Base-by-base conservation (phyloP, 83 land plant species). In the Diphasiastrum complanatum region DNA sequence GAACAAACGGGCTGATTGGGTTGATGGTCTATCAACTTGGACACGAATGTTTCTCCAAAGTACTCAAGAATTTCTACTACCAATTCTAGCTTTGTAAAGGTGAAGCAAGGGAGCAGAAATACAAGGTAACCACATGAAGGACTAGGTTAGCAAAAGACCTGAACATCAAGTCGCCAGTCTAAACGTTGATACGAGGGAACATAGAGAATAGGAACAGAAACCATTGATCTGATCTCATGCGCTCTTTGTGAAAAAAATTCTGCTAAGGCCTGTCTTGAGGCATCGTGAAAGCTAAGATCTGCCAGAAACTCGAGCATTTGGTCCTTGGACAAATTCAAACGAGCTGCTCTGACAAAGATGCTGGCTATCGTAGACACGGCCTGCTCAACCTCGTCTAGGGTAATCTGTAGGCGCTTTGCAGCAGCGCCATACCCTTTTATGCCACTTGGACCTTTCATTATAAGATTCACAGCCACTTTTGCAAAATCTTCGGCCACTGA, bases 81-180 rank as follows among this genome's bases (percentile, higher is more conserved):
- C n/a, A n/a, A n/a, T n/a, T n/a, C n/a, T n/a, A n/a, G n/a, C n/a
- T n/a, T n/a, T n/a, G n/a, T n/a, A n/a, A n/a, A n/a, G n/a, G n/a
- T n/a, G n/a, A n/a, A n/a, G n/a, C n/a, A n/a, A n/a, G n/a, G n/a
- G n/a, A n/a, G n/a, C n/a, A n/a, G n/a, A n/a, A n/a, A n/a, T n/a
- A n/a, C n/a, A n/a, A n/a, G n/a, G n/a, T n/a, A n/a, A n/a, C n/a
- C n/a, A n/a, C n/a, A n/a, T n/a, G n/a, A n/a, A n/a, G n/a, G n/a
- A n/a, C n/a, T n/a, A 6, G 60, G 23, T 34, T 23, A 10, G 23
- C 23, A n/a, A 1, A 45, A 11, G 22, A 61, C 64, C 64, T 61
- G 64, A 16, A 61, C 50, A 61, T 61, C 64, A 43, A 61, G 64
- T 48, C 64, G 57, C 64, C 64, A 61, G 37, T 61, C 32, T 24